These are phyloP conservation scores for Neurospora discreta DNA, from an alignment of 495 filamentous ascomycete species.

Conservation along the genomic window DNA sequence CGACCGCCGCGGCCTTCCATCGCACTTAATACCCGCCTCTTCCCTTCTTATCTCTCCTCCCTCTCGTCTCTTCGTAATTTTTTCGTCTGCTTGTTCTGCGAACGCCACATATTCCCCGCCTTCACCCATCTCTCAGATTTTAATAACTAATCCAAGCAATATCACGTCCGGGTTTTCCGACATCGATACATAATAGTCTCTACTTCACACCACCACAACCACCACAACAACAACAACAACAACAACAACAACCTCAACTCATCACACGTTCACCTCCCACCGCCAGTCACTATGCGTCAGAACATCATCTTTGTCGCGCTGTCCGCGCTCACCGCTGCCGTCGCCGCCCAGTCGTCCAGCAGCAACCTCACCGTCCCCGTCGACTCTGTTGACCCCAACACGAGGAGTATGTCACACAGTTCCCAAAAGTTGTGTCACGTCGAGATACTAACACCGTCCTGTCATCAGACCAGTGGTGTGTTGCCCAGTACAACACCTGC, in stretches of 20 bases:
- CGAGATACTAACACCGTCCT: neutral
- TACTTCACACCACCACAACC: neutral
- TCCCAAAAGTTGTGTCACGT: neutral
- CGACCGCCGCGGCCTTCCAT: neutral
- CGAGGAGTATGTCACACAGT: slow-evolving; percentile 10
- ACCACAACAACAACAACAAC: too few relatives aligned
- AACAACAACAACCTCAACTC: neutral
- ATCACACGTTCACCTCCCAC: neutral
- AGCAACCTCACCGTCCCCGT: slow-evolving; percentile 24
- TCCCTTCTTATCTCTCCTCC: slow-evolving; percentile 3
- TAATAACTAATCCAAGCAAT: neutral
- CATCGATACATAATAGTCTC: neutral
- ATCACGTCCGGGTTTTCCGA: neutral
- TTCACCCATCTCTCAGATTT: neutral
- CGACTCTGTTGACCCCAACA: slow-evolving; percentile 4
- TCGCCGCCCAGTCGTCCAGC: slow-evolving; percentile 13
- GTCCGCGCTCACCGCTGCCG: slow-evolving; percentile 16
- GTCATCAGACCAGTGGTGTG: slow-evolving; percentile 22
- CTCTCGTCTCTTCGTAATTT: neutral
- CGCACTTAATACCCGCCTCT: neutral
- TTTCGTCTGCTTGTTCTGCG: neutral
- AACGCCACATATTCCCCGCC: neutral
- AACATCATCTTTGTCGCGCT: slow-evolving; percentile 20
- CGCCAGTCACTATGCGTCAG: slow-evolving; percentile 19
- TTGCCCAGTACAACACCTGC: slow-evolving; percentile 25